Percentiles rank a stretch among this genome's conserved stretches.
Conservation (phyloP, 164 flowering plant species). For the Berberis thunbergii region DNA sequence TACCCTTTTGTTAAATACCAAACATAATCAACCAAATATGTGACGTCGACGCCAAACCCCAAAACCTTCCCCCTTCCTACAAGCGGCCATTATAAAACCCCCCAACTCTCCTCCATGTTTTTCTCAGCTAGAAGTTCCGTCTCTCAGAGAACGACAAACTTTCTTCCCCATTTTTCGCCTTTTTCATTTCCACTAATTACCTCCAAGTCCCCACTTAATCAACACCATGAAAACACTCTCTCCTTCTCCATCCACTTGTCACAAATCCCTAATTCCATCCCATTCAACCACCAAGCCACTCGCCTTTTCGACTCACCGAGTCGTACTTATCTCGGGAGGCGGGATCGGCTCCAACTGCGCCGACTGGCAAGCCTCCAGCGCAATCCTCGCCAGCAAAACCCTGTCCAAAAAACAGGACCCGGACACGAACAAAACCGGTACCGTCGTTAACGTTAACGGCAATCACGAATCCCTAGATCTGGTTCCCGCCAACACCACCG, state of each 20-base stretch:
- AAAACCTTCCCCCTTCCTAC: too few species aligned
- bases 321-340: slow-evolving; percentile 13
- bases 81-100: neutral
- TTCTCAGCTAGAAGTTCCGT: slow-evolving; percentile 1
- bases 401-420: slow-evolving; percentile 34
- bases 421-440: slow-evolving; percentile 21
- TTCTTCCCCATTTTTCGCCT: neutral
- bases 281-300: neutral
- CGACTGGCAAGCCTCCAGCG: slow-evolving; percentile 88
- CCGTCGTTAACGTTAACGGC: slow-evolving; percentile 34
- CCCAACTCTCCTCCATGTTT: neutral
- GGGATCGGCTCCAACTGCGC: slow-evolving; percentile 34
- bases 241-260: neutral
- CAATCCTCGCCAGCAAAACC: slow-evolving; percentile 70
- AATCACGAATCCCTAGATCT: slow-evolving; percentile 53
- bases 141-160: slow-evolving; percentile 1
- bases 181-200: neutral
- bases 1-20: too few species aligned
- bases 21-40: too few species aligned
- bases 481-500: slow-evolving; percentile 35
- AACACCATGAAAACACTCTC: neutral
- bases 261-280: neutral
- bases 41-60: too few species aligned
- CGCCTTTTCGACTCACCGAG: neutral
- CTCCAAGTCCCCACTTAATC: neutral